Evolutionary conservation across 1,139 yeast species (phyloP).

Genomic region (Saccharomyces hybrid): DNA sequence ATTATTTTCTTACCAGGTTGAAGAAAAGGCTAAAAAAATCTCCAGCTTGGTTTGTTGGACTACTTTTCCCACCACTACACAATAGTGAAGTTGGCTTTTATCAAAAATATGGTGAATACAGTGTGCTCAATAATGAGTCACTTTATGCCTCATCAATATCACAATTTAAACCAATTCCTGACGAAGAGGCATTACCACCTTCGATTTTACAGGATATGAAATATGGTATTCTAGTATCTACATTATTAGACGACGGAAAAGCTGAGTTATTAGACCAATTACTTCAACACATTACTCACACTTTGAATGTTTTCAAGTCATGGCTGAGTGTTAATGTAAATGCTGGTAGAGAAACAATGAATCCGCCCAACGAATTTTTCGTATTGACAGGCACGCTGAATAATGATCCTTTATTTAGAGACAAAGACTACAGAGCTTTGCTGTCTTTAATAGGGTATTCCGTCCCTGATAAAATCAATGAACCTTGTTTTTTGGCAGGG

Average conservation of each 20-base stretch:
- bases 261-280: constrained; percentile 18
- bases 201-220: constrained; percentile 20
- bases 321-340: constrained; percentile 14
- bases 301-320: constrained; percentile 14
- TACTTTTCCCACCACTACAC: constrained; percentile 58
- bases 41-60: constrained; percentile 56
- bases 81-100: constrained; percentile 38
- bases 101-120: constrained; percentile 42
- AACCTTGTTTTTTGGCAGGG: constrained; percentile 21
- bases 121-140: constrained; percentile 5
- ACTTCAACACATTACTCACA: constrained; percentile 14
- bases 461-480: constrained; percentile 19
- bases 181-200: constrained; percentile 20
- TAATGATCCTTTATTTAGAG: constrained; percentile 16
- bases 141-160: constrained; percentile 20
- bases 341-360: constrained; percentile 6
- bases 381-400: constrained; percentile 2
- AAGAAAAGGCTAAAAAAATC: constrained; percentile 43
- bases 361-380: constrained; percentile 12
- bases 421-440: constrained; percentile 28
- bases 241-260: constrained; percentile 29
- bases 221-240: constrained; percentile 29
- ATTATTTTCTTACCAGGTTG: constrained; percentile 60
- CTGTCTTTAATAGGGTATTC: constrained; percentile 21
- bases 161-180: constrained; percentile 20